phyloP scores from a whole-genome alignment of 805 yeast species.

The Metschnikowia kofuensis region DNA sequence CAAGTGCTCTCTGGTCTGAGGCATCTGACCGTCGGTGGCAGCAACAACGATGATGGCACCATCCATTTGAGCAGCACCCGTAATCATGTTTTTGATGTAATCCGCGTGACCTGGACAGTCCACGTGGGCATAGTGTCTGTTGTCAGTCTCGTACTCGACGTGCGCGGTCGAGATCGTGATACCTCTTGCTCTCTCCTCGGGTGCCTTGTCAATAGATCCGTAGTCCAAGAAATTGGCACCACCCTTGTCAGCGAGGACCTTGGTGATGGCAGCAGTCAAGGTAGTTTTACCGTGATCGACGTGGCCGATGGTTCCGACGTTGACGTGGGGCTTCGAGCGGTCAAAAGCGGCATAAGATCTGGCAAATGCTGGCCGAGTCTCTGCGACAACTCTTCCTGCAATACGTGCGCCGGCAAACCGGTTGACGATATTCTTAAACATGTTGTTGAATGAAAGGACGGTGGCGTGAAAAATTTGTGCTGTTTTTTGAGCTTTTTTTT shows the following conservation, averaged over 20 bases:
- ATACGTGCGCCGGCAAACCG: conserved; percentile 25
- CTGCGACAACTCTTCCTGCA: conserved; percentile 21
- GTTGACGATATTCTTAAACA: conserved; percentile 30
- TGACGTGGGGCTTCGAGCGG: conserved; percentile 95
- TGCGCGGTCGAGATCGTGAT: conserved; percentile 97
- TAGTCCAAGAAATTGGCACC: conserved; percentile 95
- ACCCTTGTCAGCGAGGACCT: conserved; percentile 81
- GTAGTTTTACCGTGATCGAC: conserved; percentile 99
- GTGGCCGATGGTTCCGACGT: conserved; percentile 97
- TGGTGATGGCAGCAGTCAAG: conserved; percentile 97
- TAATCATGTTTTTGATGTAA: conserved; percentile 97
- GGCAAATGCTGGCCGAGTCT: conserved; percentile 28
- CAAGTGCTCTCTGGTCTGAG: conserved; percentile 98
- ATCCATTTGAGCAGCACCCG: conserved; percentile 99
- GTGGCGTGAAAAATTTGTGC: not conserved
- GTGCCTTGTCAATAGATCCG: conserved; percentile 91
- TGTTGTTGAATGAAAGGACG: conserved; percentile 12
- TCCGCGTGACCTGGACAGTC: conserved; percentile 99
- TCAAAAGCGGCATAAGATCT: conserved; percentile 70
- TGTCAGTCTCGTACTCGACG: conserved; percentile 93
- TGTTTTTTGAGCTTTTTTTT: not conserved
- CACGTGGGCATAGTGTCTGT: conserved; percentile 95
- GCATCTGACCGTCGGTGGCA: conserved; percentile 99
- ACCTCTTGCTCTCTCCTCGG: conserved; percentile 99
- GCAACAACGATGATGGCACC: conserved; percentile 99